Conservation (phyloP, 139 green algal species). For the Chlamydomonas sphaeroides region DNA sequence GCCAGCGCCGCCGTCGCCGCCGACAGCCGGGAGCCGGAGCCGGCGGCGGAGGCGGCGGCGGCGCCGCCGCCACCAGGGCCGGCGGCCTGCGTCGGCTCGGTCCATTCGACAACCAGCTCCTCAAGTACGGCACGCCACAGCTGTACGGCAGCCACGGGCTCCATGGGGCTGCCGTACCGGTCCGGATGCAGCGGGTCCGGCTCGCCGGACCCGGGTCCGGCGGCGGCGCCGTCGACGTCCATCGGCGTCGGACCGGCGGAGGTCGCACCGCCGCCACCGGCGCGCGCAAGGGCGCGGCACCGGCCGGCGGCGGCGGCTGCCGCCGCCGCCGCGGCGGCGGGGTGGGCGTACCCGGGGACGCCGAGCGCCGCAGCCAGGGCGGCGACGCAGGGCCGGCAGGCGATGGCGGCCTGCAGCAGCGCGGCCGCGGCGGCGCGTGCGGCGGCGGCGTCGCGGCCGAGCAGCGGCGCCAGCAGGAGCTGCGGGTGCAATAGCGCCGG, state of each 20-base stretch:
- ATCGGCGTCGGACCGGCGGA: no score
- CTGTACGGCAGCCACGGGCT: background rate
- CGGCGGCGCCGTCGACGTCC: background rate
- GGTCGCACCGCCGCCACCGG: no score
- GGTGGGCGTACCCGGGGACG: background rate
- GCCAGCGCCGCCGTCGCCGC: background rate
- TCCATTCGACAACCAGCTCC: background rate
- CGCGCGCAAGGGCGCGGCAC: no score
- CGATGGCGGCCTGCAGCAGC: slow-evolving; percentile 15
- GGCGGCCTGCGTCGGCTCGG: no score
- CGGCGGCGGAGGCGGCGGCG: background rate
- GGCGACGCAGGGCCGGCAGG: background rate
- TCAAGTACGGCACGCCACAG: background rate
- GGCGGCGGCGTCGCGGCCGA: background rate
- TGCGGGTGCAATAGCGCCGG: background rate
- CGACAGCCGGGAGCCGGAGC: no score
- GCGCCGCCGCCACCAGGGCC: no score
- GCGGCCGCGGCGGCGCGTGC: background rate
- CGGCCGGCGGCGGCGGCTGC: background rate
- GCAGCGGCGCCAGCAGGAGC: slow-evolving; percentile 24
- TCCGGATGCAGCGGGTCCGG: no score
- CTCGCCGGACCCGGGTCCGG: background rate
- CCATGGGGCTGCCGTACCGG: no score
- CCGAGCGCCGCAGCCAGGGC: background rate
- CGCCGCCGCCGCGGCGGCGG: background rate